Base-by-base conservation (phyloP, 805 yeast species). In the Yamadazyma akitaensis region DNA sequence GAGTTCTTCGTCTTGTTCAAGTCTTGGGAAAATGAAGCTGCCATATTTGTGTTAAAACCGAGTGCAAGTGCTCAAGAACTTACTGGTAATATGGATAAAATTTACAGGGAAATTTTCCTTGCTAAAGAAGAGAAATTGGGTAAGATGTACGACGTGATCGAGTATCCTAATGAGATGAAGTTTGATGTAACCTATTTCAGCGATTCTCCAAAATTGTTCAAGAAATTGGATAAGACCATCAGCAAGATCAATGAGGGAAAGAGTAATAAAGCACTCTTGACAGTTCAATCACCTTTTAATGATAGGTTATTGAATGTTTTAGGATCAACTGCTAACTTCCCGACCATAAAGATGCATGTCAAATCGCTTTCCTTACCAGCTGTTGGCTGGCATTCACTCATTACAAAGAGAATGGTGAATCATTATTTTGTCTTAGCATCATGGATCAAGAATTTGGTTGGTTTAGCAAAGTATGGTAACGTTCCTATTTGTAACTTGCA, bases 401-500 rank as follows among this genome's bases (percentile, higher is more conserved):
- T 88, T 7, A 69, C 83, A 44, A 83, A 81, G 51, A 70, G 88
- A 51, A 68, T 88, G 3, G 73, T 84, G 36, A 84, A 82, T 54
- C 90, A 86, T 53, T 81, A 82, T 61, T 72, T 92, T 38, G 81
- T 88, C 0, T 66, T 90, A 38, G 85, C 94, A 0, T 70, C 82
- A 1, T 85, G 96, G 87, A 59, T 90, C 25, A 71, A 75, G 33
- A 84, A 84, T 55, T 71, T 88, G 65, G 73, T 82, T 16, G 70
- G 80, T 0, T 62, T 88, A 44, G 75, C 97, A 0, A 75, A 77
- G 48, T 88, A 85, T 59, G 80, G 92, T 35, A 82, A 85, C 46
- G 78, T 94, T 42, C 99, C 99, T 1, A 60, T 94, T 31, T 88
- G 98, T 60, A 92, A 94, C 58, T 66, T 92, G 53, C 82, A 81